Conservation (phyloP, 495 filamentous ascomycete species). For the Lepraria neglecta region DNA sequence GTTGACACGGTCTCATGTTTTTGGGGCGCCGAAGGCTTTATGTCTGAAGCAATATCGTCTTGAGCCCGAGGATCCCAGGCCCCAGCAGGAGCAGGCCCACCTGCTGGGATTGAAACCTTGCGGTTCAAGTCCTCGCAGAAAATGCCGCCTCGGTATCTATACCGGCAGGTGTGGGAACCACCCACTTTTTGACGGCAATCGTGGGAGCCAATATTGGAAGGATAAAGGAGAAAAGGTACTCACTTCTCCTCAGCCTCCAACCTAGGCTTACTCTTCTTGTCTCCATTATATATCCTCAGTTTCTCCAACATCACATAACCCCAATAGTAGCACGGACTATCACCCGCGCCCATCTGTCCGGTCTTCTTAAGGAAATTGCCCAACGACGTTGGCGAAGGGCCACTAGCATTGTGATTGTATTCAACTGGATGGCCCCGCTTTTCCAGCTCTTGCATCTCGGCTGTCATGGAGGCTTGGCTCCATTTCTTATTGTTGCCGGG, state of each 20-base stretch:
- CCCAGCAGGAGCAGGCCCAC: background rate
- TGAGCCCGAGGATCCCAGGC: background rate
- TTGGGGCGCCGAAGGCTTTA: too few species aligned
- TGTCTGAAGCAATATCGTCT: background rate
- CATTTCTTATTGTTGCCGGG: constrained; percentile 23
- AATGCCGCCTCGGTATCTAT: background rate
- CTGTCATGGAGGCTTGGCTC: constrained; percentile 20
- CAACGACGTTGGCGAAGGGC: constrained; percentile 12
- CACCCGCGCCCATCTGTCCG: constrained; percentile 24
- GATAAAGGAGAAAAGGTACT: background rate
- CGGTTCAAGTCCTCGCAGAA: background rate
- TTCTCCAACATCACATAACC: constrained; percentile 25
- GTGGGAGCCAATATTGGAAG: too few species aligned
- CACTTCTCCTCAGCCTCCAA: constrained; percentile 23
- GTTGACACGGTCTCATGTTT: too few species aligned
- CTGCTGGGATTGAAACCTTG: background rate
- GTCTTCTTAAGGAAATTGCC: constrained; percentile 20
- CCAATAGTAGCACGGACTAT: constrained; percentile 26
- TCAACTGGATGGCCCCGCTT: constrained; percentile 8
- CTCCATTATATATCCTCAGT: constrained; percentile 21
- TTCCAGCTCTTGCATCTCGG: constrained; percentile 25
- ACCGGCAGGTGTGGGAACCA: background rate
- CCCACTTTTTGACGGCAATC: too few species aligned
- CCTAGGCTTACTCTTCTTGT: constrained; percentile 27
- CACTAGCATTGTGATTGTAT: constrained; percentile 18